Percentiles rank a stretch among this genome's conserved stretches.
Conservation (phyloP, 306 rosid species). For the Notholithocarpus densiflorus region DNA sequence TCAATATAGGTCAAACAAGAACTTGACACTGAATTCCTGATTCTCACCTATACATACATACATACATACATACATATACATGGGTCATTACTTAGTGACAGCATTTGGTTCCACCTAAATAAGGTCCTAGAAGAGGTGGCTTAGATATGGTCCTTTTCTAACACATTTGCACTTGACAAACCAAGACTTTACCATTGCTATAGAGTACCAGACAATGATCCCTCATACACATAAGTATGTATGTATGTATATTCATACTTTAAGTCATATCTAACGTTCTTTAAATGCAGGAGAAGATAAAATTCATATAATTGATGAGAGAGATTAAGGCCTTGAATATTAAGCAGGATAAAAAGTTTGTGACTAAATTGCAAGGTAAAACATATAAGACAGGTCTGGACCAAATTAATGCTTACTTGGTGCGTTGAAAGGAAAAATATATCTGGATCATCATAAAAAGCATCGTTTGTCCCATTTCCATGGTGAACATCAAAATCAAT, state of each 20-base stretch:
- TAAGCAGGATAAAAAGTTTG: conserved; percentile 11
- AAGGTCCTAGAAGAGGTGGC: not conserved
- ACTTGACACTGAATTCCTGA: not conserved
- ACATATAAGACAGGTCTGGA: not conserved
- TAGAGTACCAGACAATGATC: too few species aligned
- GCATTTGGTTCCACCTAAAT: not conserved
- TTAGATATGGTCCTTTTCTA: not conserved
- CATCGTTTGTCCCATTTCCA: conserved; percentile 94
- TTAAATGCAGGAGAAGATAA: not conserved
- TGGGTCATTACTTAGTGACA: not conserved
- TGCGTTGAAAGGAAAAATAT: conserved; percentile 91
- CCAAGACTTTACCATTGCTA: too few species aligned
- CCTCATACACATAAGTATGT: too few species aligned
- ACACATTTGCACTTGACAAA: too few species aligned
- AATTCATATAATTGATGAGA: not conserved
- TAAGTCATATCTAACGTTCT: not conserved
- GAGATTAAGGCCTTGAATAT: not conserved
- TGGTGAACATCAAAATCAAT: conserved; percentile 96
- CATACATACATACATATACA: not conserved
- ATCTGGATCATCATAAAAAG: conserved; percentile 86
- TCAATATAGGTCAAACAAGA: not conserved
- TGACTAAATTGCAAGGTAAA: not conserved
- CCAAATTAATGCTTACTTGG: conserved; percentile 61
- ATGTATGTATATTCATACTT: not conserved
- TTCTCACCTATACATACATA: not conserved